Evolutionary conservation across 192 early-diverging fungal species (phyloP).

Genomic region (Nowakowskiella sp.): DNA sequence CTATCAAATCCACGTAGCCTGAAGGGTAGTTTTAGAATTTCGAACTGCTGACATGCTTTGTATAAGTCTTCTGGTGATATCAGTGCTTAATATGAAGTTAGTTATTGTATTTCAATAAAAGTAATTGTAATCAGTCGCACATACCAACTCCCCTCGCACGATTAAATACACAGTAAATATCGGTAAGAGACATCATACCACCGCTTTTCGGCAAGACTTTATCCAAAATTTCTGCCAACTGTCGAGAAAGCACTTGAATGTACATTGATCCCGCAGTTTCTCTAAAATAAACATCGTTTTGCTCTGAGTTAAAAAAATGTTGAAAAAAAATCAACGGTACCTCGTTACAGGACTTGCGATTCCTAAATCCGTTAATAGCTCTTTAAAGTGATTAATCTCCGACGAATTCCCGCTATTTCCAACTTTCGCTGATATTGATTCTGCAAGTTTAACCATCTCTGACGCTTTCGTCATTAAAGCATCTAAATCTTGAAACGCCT

Average conservation of each 20-base stretch:
- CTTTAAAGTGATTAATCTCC: conserved; percentile 42
- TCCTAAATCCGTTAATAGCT: conserved; percentile 80
- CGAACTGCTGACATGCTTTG: conserved; percentile 65
- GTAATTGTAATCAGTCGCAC: conserved; percentile 6
- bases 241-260: conserved; percentile 75
- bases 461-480: conserved; percentile 79
- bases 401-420: conserved; percentile 32
- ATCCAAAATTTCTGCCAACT: conserved; percentile 75
- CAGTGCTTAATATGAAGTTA: conserved; percentile 45
- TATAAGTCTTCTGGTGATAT: conserved; percentile 92
- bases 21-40: conserved; percentile 58
- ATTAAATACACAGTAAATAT: conserved; percentile 93
- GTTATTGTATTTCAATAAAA: conserved; percentile 5
- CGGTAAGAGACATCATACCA: conserved; percentile 75
- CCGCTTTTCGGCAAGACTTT: conserved; percentile 56
- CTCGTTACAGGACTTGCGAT: conserved; percentile 85
- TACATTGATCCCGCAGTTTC: conserved; percentile 81
- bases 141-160: conserved; percentile 79
- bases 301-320: no score
- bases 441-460: conserved; percentile 76
- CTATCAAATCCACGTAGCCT: conserved; percentile 68
- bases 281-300: conserved; percentile 26
- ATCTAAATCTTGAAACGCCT: conserved; percentile 85
- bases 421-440: conserved; percentile 55
- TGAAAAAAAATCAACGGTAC: conserved; percentile 31